phyloP scores from a whole-genome alignment of 2,329 filamentous ascomycete genomes.

The Eutypella sp. region DNA sequence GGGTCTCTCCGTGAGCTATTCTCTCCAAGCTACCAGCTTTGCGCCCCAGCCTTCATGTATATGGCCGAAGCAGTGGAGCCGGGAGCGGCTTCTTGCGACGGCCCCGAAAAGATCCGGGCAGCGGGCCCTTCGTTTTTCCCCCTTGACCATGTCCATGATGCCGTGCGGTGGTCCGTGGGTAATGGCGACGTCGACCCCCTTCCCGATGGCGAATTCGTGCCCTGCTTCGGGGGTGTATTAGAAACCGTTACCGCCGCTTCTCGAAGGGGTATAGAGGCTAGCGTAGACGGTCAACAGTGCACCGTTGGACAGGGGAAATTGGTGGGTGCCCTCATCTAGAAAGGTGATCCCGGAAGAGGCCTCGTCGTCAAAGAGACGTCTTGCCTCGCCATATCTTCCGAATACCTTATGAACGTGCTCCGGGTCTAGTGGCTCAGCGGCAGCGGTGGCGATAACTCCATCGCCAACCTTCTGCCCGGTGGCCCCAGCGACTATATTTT shows the following conservation, averaged over 20 bases:
- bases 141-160: slow-evolving; percentile 39
- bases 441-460: slow-evolving; percentile 22
- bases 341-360: slow-evolving; percentile 19
- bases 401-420: slow-evolving; percentile 27
- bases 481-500: too few species aligned
- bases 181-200: slow-evolving; percentile 41
- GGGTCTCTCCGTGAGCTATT: slow-evolving; percentile 16
- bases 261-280: slow-evolving; percentile 46
- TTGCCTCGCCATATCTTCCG: slow-evolving; percentile 33
- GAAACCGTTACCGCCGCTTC: slow-evolving; percentile 41
- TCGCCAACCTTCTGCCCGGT: too few species aligned
- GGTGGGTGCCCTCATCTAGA: slow-evolving; percentile 45
- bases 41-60: slow-evolving; percentile 57
- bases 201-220: slow-evolving; percentile 34
- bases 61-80: slow-evolving; percentile 53
- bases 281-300: slow-evolving; percentile 45
- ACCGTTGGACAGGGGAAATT: slow-evolving; percentile 46
- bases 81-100: slow-evolving; percentile 36
- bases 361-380: slow-evolving; percentile 32
- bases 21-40: slow-evolving; percentile 47
- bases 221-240: slow-evolving; percentile 35
- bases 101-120: slow-evolving; percentile 41
- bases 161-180: slow-evolving; percentile 52
- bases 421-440: slow-evolving; percentile 2
- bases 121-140: too few species aligned